Conservation (phyloP, 176 grass and related monocot genomes). For the Alloteropsis semialata region DNA sequence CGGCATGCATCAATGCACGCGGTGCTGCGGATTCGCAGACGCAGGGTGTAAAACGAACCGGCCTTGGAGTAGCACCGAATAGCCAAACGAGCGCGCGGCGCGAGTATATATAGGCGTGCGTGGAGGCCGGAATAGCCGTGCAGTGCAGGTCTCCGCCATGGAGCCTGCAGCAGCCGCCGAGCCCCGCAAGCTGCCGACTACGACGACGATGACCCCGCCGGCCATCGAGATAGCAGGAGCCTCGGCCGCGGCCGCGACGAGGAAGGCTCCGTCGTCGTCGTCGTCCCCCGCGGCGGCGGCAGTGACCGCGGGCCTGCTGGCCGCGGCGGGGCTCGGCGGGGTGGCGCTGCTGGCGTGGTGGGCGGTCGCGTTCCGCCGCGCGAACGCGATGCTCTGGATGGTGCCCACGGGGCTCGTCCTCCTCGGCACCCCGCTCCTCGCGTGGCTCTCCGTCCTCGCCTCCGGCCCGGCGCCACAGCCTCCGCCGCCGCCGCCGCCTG, state of each 20-base stretch:
- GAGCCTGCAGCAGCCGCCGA: not conserved
- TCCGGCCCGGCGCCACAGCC: not conserved
- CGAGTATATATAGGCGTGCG: not conserved
- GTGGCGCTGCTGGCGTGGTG: conserved; percentile 52
- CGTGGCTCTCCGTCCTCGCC: conserved; percentile 47
- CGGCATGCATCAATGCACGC: not conserved
- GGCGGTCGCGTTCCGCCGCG: conserved; percentile 40
- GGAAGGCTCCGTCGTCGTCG: not conserved
- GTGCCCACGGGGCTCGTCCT: conserved; percentile 55
- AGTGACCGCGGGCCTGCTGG: not conserved
- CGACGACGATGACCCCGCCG: not conserved
- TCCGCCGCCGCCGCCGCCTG: not conserved
- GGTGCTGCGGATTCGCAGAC: not conserved
- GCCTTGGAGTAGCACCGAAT: too few species aligned
- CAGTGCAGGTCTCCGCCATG: not conserved
- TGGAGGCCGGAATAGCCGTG: not conserved
- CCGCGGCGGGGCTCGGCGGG: conserved; percentile 28
- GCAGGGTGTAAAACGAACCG: not conserved
- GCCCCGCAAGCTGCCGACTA: not conserved
- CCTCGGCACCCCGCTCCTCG: conserved; percentile 43
- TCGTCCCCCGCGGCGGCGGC: not conserved
- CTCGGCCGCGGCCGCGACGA: not conserved
- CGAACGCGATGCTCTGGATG: conserved; percentile 59
- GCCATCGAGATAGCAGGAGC: not conserved
- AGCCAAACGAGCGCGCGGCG: not conserved